These are phyloP conservation scores for Penicillium sp. DNA, from an alignment of 2,329 filamentous ascomycete species.

Conservation along the genomic window DNA sequence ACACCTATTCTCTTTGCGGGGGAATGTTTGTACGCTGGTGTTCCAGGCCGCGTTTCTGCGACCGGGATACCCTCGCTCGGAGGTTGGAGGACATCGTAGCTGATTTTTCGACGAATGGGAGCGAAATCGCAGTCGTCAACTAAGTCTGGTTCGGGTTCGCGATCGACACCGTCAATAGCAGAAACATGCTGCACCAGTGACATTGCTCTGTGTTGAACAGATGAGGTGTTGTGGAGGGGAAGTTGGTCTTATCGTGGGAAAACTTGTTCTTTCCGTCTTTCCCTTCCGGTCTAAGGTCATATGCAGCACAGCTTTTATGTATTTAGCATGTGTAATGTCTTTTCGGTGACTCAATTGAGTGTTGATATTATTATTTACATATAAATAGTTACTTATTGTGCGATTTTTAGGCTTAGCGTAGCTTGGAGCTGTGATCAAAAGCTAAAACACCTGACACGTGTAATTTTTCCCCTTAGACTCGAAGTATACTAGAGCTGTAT, in stretches of 20 bases:
- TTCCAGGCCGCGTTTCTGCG: slow-evolving; percentile 43
- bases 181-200: slow-evolving; percentile 54
- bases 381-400: background rate
- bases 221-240: background rate
- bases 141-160: slow-evolving; percentile 34
- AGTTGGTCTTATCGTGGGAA: background rate
- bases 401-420: background rate
- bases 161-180: slow-evolving; percentile 49
- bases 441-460: background rate
- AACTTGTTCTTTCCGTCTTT: background rate
- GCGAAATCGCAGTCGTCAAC: slow-evolving; percentile 18
- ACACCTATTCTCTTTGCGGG: slow-evolving; percentile 36
- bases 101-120: slow-evolving; percentile 29
- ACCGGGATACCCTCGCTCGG: slow-evolving; percentile 30
- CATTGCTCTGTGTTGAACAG: slow-evolving; percentile 37
- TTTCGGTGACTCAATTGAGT: background rate
- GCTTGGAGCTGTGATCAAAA: background rate
- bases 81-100: slow-evolving; percentile 48
- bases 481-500: background rate
- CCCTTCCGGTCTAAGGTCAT: background rate
- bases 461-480: background rate
- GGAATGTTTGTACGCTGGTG: slow-evolving; percentile 53
- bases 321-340: background rate
- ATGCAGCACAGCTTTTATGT: background rate
- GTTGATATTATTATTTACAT: background rate